Evolutionary conservation across 352 stramenopile species (phyloP).

Genomic region (Pilasporangium apinafurcum): DNA sequence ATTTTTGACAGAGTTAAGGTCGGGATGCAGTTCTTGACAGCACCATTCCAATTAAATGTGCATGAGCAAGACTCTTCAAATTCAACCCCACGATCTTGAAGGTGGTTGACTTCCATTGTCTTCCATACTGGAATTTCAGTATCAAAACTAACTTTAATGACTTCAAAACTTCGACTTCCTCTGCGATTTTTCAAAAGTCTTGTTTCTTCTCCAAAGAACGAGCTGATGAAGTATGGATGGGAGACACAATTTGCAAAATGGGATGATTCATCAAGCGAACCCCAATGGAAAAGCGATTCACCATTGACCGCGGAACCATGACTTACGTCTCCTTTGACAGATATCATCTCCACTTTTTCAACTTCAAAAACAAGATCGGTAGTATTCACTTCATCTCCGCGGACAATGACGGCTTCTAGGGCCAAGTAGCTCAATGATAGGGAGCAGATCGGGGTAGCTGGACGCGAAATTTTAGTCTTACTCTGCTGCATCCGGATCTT

Average conservation of each 20-base stretch:
- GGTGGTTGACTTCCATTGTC: constrained; percentile 21
- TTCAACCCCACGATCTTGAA: constrained; percentile 5
- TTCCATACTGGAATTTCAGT: constrained; percentile 61
- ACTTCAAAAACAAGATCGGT: constrained; percentile 70
- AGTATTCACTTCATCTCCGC: constrained; percentile 13
- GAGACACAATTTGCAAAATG: constrained; percentile 49
- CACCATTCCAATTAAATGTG: constrained; percentile 27
- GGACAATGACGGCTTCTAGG: constrained; percentile 35
- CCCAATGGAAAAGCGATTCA: constrained; percentile 32
- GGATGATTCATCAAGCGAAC: constrained; percentile 24
- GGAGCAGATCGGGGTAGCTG: constrained; percentile 47
- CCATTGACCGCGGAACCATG: constrained; percentile 25
- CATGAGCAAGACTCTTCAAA: constrained; percentile 19
- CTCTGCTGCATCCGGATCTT: constrained; percentile 36
- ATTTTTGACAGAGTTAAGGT: constrained; percentile 18
- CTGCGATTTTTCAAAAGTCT: constrained; percentile 32
- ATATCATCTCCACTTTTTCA: constrained; percentile 48
- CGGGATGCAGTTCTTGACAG: constrained; percentile 18
- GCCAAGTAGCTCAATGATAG: constrained; percentile 46
- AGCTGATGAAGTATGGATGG: constrained; percentile 70
- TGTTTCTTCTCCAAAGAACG: constrained; percentile 60
- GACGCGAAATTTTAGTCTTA: constrained; percentile 42
- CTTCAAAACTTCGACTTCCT: constrained; percentile 54
- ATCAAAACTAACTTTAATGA: constrained; percentile 64
- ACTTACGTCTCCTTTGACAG: constrained; percentile 14